phyloP scores from a whole-genome alignment of 148 eudicot species.

The Polygonum aviculare region DNA sequence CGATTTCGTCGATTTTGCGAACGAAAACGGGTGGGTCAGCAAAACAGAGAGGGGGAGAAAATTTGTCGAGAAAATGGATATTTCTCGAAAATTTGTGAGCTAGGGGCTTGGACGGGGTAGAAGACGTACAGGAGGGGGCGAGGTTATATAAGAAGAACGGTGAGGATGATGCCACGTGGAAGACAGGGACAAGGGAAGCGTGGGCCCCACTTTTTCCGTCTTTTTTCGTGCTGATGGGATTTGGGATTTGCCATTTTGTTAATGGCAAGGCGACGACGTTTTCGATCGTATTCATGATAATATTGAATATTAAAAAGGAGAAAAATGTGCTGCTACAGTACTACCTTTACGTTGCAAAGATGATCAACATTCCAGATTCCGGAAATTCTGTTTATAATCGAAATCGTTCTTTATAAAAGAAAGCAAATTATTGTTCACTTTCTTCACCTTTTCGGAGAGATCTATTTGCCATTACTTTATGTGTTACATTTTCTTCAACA shows the following conservation, averaged over 20 bases:
- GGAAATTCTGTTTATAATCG: neutral
- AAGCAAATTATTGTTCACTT: too few species aligned
- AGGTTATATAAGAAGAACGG: neutral
- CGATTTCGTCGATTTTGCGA: neutral
- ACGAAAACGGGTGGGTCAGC: neutral
- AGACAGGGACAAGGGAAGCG: neutral
- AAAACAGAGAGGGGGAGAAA: neutral
- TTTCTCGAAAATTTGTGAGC: neutral
- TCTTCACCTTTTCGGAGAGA: too few species aligned
- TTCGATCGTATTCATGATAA: neutral
- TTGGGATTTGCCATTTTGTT: neutral
- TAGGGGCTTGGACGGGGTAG: neutral
- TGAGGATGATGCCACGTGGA: conserved; percentile 1
- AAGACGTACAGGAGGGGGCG: neutral
- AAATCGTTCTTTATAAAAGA: neutral
- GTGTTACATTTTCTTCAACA: neutral
- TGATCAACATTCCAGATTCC: neutral
- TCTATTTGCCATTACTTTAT: too few species aligned
- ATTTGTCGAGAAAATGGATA: neutral
- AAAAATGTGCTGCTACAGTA: neutral
- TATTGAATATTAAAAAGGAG: neutral
- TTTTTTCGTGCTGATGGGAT: neutral
- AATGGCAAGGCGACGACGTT: neutral
- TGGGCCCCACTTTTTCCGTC: neutral
- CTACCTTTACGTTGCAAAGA: neutral